Evolutionary conservation across 768 basidiomycete species (phyloP).

Genomic region (Rhodotorula kratochvilovae): DNA sequence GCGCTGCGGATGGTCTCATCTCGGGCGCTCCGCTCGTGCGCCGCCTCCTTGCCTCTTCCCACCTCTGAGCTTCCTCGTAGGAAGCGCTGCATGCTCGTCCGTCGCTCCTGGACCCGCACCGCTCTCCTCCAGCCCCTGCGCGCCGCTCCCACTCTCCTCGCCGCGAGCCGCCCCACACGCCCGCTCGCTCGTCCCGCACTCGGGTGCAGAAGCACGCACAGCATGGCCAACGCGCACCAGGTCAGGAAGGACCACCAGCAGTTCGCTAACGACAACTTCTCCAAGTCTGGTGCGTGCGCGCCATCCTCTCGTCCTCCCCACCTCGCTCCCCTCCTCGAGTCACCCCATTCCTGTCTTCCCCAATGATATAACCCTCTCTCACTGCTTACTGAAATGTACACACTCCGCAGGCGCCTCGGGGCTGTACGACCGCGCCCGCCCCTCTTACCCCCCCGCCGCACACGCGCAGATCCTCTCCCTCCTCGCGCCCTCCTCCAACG

Average conservation of each 20-base stretch:
- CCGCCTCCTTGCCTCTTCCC: no score
- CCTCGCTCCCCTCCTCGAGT: neutral
- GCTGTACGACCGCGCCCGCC: constrained; percentile 59
- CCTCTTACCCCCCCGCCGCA: constrained; percentile 68
- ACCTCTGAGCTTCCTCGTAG: no score
- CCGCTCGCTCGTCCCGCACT: neutral
- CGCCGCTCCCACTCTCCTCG: no score
- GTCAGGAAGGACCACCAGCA: neutral
- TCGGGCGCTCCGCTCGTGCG: no score
- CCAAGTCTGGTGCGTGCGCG: neutral
- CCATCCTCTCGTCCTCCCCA: no score
- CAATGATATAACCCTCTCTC: no score
- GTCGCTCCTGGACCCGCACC: no score
- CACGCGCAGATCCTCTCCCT: constrained; percentile 60
- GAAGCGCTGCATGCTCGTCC: no score
- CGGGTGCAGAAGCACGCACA: neutral
- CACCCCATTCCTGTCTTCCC: no score
- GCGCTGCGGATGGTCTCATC: neutral
- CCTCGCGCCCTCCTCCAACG: constrained; percentile 44
- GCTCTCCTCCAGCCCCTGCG: no score
- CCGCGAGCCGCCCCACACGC: no score
- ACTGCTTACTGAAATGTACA: no score
- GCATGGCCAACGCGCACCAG: neutral
- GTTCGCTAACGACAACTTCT: constrained; percentile 1
- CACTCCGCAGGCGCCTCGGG: constrained; percentile 24